Evolutionary conservation across 805 yeast species (phyloP).

Genomic region (Candida arabinofermentans): DNA sequence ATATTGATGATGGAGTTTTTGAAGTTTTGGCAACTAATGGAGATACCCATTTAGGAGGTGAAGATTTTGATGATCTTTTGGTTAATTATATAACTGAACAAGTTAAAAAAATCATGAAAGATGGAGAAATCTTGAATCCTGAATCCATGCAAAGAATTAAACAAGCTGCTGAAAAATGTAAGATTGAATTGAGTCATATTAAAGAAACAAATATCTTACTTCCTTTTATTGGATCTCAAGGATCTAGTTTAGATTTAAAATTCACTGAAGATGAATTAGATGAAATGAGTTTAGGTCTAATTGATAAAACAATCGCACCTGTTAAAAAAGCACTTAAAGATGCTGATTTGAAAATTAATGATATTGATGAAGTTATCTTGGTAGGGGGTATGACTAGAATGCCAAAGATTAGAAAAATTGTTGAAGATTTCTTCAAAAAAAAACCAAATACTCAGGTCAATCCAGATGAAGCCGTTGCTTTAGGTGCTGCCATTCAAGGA

Average conservation of each 20-base stretch:
- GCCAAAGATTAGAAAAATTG: constrained; percentile 83
- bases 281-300: constrained; percentile 47
- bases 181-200: constrained; percentile 78
- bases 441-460: constrained; percentile 89
- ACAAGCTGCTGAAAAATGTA: constrained; percentile 87
- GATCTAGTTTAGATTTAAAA: constrained; percentile 38
- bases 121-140: constrained; percentile 53
- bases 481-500: constrained; percentile 98
- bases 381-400: constrained; percentile 92
- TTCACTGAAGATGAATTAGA: constrained; percentile 51
- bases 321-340: constrained; percentile 80
- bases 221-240: constrained; percentile 63
- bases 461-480: constrained; percentile 93
- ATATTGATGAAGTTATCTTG: constrained; percentile 74
- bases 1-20: constrained; percentile 94
- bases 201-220: constrained; percentile 70
- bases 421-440: constrained; percentile 70
- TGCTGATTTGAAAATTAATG: constrained; percentile 62
- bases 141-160: constrained; percentile 81
- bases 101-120: constrained; percentile 61
- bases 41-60: constrained; percentile 90
- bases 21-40: constrained; percentile 96
- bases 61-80: constrained; percentile 79
- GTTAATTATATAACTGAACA: constrained; percentile 75
- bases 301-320: constrained; percentile 71